Conservation (phyloP, 2,329 filamentous ascomycete genomes). For the Aureobasidium leucospermi region DNA sequence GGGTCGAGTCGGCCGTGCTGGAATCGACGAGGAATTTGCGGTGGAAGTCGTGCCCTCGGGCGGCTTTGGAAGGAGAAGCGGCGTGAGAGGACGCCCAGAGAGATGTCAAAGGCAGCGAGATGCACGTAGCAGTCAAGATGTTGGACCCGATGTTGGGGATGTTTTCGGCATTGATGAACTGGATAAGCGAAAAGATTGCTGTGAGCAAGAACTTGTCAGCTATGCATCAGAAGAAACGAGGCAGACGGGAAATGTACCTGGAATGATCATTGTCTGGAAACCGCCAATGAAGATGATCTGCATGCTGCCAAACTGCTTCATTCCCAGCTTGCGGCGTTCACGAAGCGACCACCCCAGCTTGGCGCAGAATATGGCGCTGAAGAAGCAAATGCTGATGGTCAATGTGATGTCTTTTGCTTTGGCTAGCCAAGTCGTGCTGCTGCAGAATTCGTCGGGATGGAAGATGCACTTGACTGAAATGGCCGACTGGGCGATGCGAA, state of each 20-base stretch:
- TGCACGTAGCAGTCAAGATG: conserved; percentile 51
- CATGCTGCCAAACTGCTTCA: conserved; percentile 57
- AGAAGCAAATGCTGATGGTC: conserved; percentile 53
- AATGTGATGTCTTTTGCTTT: conserved; percentile 37
- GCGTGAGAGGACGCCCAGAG: conserved; percentile 52
- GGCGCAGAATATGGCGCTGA: conserved; percentile 53
- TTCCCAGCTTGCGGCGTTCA: conserved; percentile 48
- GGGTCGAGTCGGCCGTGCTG: neutral
- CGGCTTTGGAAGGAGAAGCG: conserved; percentile 15
- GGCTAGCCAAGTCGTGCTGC: conserved; percentile 19
- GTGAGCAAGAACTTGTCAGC: conserved; percentile 14
- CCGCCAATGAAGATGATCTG: conserved; percentile 62
- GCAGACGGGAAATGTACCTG: conserved; percentile 42
- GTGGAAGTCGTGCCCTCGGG: conserved; percentile 15
- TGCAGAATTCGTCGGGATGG: conserved; percentile 13
- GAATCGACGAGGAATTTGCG: conserved; percentile 15
- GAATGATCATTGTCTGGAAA: conserved; percentile 58
- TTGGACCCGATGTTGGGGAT: conserved; percentile 49
- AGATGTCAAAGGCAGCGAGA: conserved; percentile 59
- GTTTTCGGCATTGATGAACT: conserved; percentile 38
- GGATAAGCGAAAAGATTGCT: conserved; percentile 56
- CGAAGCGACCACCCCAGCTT: conserved; percentile 55
- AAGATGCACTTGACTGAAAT: conserved; percentile 33
- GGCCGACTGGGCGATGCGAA: conserved; percentile 47
- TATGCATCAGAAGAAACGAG: neutral